These are phyloP conservation scores for Cutaneotrichosporon sp. DNA, from an alignment of 1,284 basidiomycete genomes.

Conservation along the genomic window DNA sequence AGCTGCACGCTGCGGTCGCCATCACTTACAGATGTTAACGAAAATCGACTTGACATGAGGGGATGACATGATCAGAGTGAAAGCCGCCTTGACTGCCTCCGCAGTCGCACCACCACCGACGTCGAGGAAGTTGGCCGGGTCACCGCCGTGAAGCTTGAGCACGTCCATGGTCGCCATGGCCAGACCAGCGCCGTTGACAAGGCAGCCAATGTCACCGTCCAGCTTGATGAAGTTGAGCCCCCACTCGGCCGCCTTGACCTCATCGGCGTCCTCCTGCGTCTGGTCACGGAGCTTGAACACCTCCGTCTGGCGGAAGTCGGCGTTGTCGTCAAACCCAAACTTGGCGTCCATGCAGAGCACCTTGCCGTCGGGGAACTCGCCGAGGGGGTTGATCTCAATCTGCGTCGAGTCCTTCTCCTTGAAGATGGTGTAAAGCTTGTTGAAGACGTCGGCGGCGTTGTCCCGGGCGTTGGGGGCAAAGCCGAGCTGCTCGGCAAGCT, in stretches of 20 bases:
- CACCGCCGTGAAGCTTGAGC: constrained; percentile 86
- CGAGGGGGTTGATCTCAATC: constrained; percentile 99
- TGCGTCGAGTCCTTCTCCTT: constrained; percentile 99
- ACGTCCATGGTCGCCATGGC: constrained; percentile 99
- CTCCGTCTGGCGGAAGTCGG: constrained; percentile 93
- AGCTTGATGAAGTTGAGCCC: constrained; percentile 99
- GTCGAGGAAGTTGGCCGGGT: constrained; percentile 94
- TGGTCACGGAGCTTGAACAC: constrained; percentile 86
- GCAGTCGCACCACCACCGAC: constrained; percentile 98
- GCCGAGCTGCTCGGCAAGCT: constrained; percentile 83
- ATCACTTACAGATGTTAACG: constrained; percentile 75
- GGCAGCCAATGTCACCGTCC: constrained; percentile 93
- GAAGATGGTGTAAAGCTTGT: constrained; percentile 93
- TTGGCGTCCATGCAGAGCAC: constrained; percentile 99
- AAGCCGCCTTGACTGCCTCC: constrained; percentile 98
- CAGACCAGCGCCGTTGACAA: constrained; percentile 97
- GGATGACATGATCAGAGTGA: constrained; percentile 87
- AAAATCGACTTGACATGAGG: constrained; percentile 96
- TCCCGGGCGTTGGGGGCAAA: constrained; percentile 71
- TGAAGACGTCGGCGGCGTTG: constrained; percentile 85
- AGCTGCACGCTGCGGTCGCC: not conserved
- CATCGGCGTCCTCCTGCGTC: constrained; percentile 92
- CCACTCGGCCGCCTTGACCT: constrained; percentile 79
- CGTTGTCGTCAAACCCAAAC: constrained; percentile 98
- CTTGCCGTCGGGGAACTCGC: constrained; percentile 86